Conservation (phyloP, 768 basidiomycete genomes). For the Stropharia rugosoannulata region DNA sequence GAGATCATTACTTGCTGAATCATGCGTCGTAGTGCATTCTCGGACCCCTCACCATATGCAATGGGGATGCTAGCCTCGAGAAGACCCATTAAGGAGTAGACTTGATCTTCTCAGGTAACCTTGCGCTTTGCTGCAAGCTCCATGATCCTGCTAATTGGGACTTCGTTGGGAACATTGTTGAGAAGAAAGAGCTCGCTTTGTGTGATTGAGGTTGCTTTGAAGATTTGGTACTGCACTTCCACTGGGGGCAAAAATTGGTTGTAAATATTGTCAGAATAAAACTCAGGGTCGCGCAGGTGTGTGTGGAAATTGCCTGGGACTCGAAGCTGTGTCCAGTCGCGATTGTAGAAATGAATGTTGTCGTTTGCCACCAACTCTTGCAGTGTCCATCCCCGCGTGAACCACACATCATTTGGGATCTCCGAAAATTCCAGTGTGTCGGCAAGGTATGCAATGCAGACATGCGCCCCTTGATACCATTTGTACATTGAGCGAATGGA, state of each 20-base stretch:
- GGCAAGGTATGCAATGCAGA: conserved; percentile 3
- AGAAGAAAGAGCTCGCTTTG: neutral
- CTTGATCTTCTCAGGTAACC: neutral
- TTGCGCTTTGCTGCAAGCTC: neutral
- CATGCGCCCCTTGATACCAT: neutral
- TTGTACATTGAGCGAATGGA: conserved; percentile 7
- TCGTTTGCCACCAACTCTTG: neutral
- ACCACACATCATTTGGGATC: neutral
- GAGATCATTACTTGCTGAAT: neutral
- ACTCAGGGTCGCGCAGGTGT: too few species aligned
- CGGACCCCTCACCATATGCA: neutral
- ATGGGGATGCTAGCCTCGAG: neutral
- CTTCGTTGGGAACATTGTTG: neutral
- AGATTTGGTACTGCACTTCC: neutral
- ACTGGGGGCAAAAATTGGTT: too few species aligned
- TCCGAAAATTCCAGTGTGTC: neutral
- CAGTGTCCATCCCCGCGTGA: conserved; percentile 2
- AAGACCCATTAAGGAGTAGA: neutral
- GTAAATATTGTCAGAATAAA: neutral
- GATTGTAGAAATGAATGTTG: neutral
- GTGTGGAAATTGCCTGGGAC: neutral
- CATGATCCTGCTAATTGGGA: neutral
- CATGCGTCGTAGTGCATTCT: neutral
- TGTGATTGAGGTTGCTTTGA: neutral
- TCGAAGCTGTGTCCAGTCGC: neutral